phyloP scores from a whole-genome alignment of 2,329 filamentous ascomycete genomes.

The Ascochyta koolunga region DNA sequence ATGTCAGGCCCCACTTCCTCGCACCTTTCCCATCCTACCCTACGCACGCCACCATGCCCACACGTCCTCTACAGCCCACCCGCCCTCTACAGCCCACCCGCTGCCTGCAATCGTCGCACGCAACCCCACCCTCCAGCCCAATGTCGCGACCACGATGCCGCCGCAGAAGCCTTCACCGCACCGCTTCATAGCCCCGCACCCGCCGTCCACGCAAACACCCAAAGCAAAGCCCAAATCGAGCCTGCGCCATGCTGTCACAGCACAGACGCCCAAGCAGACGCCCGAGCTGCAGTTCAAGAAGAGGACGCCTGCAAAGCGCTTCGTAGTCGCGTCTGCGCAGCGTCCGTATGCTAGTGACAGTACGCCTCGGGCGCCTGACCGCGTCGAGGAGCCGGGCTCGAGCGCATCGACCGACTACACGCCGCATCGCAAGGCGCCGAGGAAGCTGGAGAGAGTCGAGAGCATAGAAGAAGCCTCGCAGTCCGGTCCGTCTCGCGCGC shows the following conservation, averaged over 20 bases:
- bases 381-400: neutral
- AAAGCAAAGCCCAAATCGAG: slow-evolving; percentile 1
- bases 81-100: neutral
- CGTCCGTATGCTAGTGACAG: neutral
- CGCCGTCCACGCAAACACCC: neutral
- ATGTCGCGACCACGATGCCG: slow-evolving; percentile 10
- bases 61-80: neutral
- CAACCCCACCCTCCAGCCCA: neutral
- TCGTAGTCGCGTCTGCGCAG: slow-evolving; percentile 32
- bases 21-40: neutral
- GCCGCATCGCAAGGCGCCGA: neutral
- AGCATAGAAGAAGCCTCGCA: slow-evolving; percentile 41
- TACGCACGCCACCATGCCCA: neutral
- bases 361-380: neutral
- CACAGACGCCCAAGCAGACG: neutral
- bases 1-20: neutral
- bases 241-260: neutral
- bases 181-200: slow-evolving; percentile 11
- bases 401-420: neutral
- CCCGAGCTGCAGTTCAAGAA: slow-evolving; percentile 17
- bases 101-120: neutral
- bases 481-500: slow-evolving; percentile 22
- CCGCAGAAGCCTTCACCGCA: slow-evolving; percentile 11
- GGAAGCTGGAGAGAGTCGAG: slow-evolving; percentile 34
- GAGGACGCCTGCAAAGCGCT: slow-evolving; percentile 41